Evolutionary conservation across 2,329 filamentous ascomycete species (phyloP), one percentile per base, ranked within the genome.

Genomic region (Tympanopsis confertula): DNA sequence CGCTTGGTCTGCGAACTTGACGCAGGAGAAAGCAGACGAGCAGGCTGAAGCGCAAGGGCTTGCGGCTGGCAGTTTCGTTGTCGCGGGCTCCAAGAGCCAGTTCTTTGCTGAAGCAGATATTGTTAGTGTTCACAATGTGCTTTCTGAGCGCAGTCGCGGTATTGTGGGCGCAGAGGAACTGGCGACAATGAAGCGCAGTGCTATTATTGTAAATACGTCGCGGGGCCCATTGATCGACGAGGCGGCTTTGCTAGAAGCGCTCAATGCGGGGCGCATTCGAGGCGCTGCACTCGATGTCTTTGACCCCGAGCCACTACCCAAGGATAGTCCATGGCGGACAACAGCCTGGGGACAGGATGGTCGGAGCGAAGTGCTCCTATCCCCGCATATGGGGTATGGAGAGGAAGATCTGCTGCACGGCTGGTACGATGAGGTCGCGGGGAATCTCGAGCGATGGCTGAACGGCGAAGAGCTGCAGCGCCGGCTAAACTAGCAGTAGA

Each of bases 301-400:
- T 46, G 65, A 70, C 41, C 57, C 63, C 7, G 73, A 78, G 45
- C 73, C 73, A 10, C 47, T 78, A 30, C 63, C 67, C 3, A 45
- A 46, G 5, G 63, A 71, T 24, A 74, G 70, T 43, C 55, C 57
- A 5, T 78, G 73, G 73, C 58, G 66, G n/a, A 62, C 56, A 2
- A 67, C 62, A 20, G 50, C 57, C n/a, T 76, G 71, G 72, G 69
- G 70, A 4, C 46, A 50, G 19, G 51, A 63, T 19, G 67, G 67
- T 3, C 62, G 65, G 39, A 69, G 65, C 38, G 59, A 66, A 38
- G 65, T 75, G 3, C 41, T 78, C 13, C 44, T 76, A 41, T 68
- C 68, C 38, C 72, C 72, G 32, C 73, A 78, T 50, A 74, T 74
- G 68, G 72, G 71, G 0, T 78, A 76, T 50, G 70, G 69, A 3